Base-by-base conservation (phyloP, 345 rosid genomes). In the Salix suchowensis region DNA sequence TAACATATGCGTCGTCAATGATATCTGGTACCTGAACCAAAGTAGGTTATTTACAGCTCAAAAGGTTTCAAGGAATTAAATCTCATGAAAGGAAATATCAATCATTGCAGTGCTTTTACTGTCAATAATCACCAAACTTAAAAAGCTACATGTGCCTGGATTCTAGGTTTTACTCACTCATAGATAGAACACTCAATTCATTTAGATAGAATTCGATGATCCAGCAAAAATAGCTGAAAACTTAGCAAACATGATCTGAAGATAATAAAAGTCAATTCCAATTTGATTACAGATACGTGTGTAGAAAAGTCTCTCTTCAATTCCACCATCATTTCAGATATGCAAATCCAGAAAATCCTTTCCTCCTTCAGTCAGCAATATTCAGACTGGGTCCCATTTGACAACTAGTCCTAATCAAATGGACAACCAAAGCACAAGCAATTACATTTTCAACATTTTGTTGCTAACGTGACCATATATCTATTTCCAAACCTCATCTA, bases 1-100 rank as follows among this genome's bases (percentile, higher is more conserved):
- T 87, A 44, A 93, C 97, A 66, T 93, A 96, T 1, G 99, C 93
- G 66, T 93, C 89, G 85, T 96, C 98, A 71, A 93, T 93, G 62
- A 93, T 91, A 80, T 96, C 98, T 36, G 97, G 96, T 69, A 89
- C 92, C 98, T 95, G 78, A 55, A 50, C 72, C 50, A 54, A 81
- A 46, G 78, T 4, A 7, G 74, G 24, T 28, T 30, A 77, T 15
- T 19, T 39, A 54, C 13, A 1, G 42, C n/a, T 26, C 18, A 34
- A 36, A 13, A 26, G 62, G 64, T 76, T 12, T 8, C 3, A 30
- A 36, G 19, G 65, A 39, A 26, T 76, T 40, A 39, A 16, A 76
- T 48, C n/a, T 62, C 62, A 42, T 3, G 36, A 32, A 39, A 52
- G 46, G 24, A 76, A 68, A 68, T 40, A 8, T 19, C 39, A 76